Base-by-base conservation (phyloP, 2,329 filamentous ascomycete species). In the Microcyclospora pomicola region DNA sequence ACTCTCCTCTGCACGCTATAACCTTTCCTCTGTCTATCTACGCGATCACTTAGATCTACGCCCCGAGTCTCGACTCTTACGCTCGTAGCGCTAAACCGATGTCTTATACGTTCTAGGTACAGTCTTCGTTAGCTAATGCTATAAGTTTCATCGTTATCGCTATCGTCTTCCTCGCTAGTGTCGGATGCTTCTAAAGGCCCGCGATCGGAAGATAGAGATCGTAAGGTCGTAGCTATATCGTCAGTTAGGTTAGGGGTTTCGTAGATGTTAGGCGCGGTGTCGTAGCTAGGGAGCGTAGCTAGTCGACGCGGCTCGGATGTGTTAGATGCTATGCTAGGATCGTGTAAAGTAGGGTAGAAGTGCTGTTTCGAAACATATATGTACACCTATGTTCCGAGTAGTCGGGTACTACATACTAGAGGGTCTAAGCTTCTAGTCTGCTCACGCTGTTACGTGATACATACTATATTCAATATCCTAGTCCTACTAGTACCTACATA, bases 211-310 rank as follows among this genome's bases (percentile, higher is more conserved):
- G n/a, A n/a, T n/a, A n/a, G n/a, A 11, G 43, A 34, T 10, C 13
- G 38, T 5, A 38, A 14, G 40, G 86, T 66, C 34, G 86, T 94
- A 15, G 86, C 93, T 46, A 77, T 82, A 60, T 93, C 87, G 55
- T 94, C 85, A 39, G 82, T 88, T 48, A 95, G 68, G 39, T 93
- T 86, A 48, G 88, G 87, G 12, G 91, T 96, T 63, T 96, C 88
- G 68, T 95, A 96, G 53, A 94, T 84, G 56, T 96, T 88, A 48
- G 87, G 87, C 19, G 87, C 86, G 38, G 45, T 44, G 63, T 94
- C 87, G 38, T 50, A 52, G 45, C 49, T 48, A n/a, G 49, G 49
- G 3, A 52, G 40, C 32, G 32, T 32, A 16, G 47, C 38, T 36
- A 49, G 43, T 27, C 47, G 47, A 30, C 37, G 37, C n/a, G 40